Evolutionary conservation across 768 basidiomycete genomes (phyloP).

Genomic region (Multifurca ochricompacta): DNA sequence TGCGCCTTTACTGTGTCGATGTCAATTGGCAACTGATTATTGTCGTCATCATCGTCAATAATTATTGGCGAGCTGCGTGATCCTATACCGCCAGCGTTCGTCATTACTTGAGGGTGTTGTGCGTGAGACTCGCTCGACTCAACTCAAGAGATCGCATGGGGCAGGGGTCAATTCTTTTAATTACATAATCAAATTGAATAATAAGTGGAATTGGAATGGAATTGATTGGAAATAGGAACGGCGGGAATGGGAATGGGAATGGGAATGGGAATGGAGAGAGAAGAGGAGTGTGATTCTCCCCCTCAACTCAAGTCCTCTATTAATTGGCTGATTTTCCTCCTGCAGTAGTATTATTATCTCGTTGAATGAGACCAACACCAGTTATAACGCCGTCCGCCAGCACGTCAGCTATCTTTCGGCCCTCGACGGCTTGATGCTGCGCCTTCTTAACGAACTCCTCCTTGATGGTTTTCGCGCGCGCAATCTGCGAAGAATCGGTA

Average conservation of each 20-base stretch:
- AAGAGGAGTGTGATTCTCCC: no score
- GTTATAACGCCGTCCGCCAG: slow-evolving; percentile 68
- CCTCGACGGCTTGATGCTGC: slow-evolving; percentile 56
- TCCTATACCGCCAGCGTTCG: slow-evolving; percentile 8
- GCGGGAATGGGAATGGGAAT: no score
- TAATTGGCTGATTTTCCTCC: slow-evolving; percentile 4
- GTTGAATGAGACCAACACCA: slow-evolving; percentile 67
- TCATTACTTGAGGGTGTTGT: no score
- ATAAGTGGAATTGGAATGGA: neutral
- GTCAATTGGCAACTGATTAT: neutral
- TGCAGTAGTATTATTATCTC: slow-evolving; percentile 26
- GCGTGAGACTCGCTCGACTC: neutral
- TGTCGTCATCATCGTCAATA: slow-evolving; percentile 19
- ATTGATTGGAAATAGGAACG: no score
- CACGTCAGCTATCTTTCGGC: slow-evolving; percentile 62
- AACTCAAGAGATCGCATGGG: neutral
- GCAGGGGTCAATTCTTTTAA: neutral
- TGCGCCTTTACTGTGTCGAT: neutral
- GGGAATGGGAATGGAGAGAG: no score
- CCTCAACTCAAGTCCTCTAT: no score
- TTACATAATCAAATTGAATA: slow-evolving; percentile 4
- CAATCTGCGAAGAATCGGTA: slow-evolving; percentile 34
- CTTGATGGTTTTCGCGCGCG: slow-evolving; percentile 62
- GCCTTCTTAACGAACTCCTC: slow-evolving; percentile 63
- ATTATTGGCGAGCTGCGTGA: slow-evolving; percentile 19